Conservation (phyloP, 176 grass and related monocot genomes). For the Canna indica region DNA sequence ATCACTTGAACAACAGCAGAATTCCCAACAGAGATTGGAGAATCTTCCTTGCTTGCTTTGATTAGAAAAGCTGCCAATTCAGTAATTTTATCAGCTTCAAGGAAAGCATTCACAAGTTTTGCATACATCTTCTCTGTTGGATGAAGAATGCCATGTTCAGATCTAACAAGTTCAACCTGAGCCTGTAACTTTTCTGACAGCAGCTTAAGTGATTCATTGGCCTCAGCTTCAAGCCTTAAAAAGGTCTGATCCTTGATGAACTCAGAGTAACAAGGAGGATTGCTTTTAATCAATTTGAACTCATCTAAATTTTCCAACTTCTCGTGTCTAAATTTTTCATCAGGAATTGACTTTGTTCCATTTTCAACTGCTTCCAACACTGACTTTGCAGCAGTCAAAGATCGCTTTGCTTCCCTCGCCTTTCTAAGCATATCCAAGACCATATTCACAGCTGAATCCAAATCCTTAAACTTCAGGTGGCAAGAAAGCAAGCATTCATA, state of each 20-base stretch:
- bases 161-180: constrained; percentile 54
- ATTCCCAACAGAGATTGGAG: constrained; percentile 43
- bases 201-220: constrained; percentile 38
- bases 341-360: constrained; percentile 37
- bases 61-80: constrained; percentile 68
- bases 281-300: constrained; percentile 28
- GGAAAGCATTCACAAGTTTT: constrained; percentile 67
- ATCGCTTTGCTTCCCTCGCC: constrained; percentile 49
- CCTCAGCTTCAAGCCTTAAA: constrained; percentile 45
- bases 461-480: constrained; percentile 69
- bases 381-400: constrained; percentile 51
- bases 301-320: constrained; percentile 21
- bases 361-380: constrained; percentile 51
- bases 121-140: constrained; percentile 91
- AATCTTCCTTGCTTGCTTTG: constrained; percentile 71
- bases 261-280: constrained; percentile 33
- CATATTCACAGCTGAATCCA: constrained; percentile 59
- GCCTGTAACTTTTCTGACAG: constrained; percentile 57
- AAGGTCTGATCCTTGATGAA: constrained; percentile 60
- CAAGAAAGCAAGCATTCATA: constrained; percentile 68
- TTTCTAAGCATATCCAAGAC: constrained; percentile 79
- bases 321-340: constrained; percentile 18
- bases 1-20: constrained; percentile 81
- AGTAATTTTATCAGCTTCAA: constrained; percentile 55
- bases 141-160: constrained; percentile 62